Percentiles rank a stretch among this genome's conserved stretches.
Evolutionary conservation across 1,284 basidiomycete species (phyloP).

Genomic region (Athelia sp.): DNA sequence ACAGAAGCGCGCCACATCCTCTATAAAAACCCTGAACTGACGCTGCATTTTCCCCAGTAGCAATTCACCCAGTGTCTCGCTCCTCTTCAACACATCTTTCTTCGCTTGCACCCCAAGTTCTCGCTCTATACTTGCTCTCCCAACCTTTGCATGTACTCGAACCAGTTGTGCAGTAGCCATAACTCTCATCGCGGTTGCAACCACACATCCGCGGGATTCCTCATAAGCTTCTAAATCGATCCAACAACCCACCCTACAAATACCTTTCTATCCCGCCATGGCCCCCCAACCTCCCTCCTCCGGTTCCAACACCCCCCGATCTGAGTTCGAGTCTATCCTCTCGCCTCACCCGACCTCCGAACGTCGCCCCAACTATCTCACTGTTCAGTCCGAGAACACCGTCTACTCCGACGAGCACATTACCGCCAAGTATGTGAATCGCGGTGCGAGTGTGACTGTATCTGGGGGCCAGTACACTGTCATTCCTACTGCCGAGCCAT

Average conservation of each 20-base stretch:
- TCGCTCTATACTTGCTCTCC: constrained; percentile 13
- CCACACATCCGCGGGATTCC: constrained; percentile 62
- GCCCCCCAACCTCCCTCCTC: constrained; percentile 45
- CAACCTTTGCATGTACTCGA: constrained; percentile 77
- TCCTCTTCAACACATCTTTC: background rate
- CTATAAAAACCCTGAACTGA: background rate
- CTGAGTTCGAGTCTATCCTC: constrained; percentile 57
- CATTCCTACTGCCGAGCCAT: constrained; percentile 73
- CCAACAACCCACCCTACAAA: constrained; percentile 16
- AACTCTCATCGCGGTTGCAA: constrained; percentile 74
- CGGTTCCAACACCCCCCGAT: constrained; percentile 62
- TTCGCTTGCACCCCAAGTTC: background rate
- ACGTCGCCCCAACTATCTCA: constrained; percentile 73
- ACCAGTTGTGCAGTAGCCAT: constrained; percentile 77
- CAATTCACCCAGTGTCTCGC: background rate
- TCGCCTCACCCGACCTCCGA: constrained; percentile 83
- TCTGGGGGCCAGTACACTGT: constrained; percentile 72
- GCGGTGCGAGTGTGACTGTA: constrained; percentile 72
- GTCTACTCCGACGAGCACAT: constrained; percentile 79
- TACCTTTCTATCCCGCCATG: constrained; percentile 33
- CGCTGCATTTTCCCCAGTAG: background rate
- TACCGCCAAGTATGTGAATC: constrained; percentile 80
- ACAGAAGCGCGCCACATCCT: background rate
- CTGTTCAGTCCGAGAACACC: constrained; percentile 82
- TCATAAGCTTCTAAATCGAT: constrained; percentile 49